A percentile compares a stretch with the other conserved stretches of the same genome.
Conservation (phyloP, 78 protist genomes). For the Dictyostelium purpureum region DNA sequence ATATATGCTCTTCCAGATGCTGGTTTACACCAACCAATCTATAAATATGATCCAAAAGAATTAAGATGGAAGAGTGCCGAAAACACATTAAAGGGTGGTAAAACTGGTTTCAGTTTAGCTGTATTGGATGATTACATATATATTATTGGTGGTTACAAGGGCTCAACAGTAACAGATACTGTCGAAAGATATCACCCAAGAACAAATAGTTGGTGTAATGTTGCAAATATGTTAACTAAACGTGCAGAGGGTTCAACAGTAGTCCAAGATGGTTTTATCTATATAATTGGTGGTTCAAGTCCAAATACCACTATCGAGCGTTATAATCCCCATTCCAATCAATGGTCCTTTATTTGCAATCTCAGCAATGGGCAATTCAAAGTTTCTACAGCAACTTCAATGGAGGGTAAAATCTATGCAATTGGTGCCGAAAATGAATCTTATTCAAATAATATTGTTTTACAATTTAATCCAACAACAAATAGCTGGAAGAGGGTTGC, state of each 20-base stretch:
- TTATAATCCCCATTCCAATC: conserved; percentile 49
- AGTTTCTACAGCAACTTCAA: neutral
- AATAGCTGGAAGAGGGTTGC: conserved; percentile 62
- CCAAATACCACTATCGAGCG: conserved; percentile 24
- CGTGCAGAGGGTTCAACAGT: conserved; percentile 31
- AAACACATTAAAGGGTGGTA: neutral
- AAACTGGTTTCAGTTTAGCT: conserved; percentile 13
- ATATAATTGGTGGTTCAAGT: conserved; percentile 24
- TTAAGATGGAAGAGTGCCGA: conserved; percentile 10
- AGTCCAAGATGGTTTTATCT: conserved; percentile 19
- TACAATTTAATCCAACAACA: conserved; percentile 25
- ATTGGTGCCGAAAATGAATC: conserved; percentile 70
- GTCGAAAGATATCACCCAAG: conserved; percentile 66
- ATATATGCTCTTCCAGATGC: conserved; percentile 72
- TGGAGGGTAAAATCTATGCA: conserved; percentile 55
- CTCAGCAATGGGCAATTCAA: neutral
- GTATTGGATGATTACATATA: conserved; percentile 55
- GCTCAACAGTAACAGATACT: conserved; percentile 28
- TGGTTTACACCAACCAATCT: conserved; percentile 54
- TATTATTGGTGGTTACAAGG: conserved; percentile 72
- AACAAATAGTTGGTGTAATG: conserved; percentile 60
- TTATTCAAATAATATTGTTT: conserved; percentile 27
- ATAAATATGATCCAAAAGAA: conserved; percentile 8
- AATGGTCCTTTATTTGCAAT: conserved; percentile 41
- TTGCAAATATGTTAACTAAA: conserved; percentile 31